Conservation (phyloP, 2,329 filamentous ascomycete genomes). For the Thyridium curvatum region DNA sequence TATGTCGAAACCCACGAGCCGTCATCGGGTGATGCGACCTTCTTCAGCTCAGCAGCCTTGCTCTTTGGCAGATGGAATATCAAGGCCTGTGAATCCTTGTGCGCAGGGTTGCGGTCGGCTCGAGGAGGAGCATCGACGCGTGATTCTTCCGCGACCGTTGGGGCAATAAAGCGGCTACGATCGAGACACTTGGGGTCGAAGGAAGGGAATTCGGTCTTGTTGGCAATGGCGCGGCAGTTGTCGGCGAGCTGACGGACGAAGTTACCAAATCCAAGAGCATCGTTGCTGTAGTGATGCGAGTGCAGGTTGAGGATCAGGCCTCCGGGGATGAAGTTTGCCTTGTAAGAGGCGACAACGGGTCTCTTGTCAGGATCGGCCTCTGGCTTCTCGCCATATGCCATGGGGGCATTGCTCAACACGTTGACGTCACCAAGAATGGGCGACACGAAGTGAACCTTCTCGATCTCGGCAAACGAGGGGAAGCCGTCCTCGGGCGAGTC, state of each 20-base stretch:
- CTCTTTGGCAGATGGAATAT: slow-evolving; percentile 24
- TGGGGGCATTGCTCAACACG: slow-evolving; percentile 16
- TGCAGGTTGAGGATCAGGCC: slow-evolving; percentile 32
- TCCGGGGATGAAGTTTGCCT: slow-evolving; percentile 30
- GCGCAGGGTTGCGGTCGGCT: too few species aligned
- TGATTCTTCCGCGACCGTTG: too few species aligned
- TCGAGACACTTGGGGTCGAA: slow-evolving; percentile 7
- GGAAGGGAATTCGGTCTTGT: slow-evolving; percentile 16
- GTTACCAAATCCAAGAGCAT: slow-evolving; percentile 29
- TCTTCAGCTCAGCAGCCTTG: slow-evolving; percentile 22
- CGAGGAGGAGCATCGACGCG: too few species aligned
- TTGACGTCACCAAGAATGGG: too few species aligned
- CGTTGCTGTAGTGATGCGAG: slow-evolving; percentile 31
- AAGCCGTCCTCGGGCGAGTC: too few species aligned
- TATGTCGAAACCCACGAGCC: slow-evolving; percentile 32
- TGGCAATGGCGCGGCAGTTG: slow-evolving; percentile 25
- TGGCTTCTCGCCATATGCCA: slow-evolving; percentile 14
- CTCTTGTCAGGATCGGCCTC: slow-evolving; percentile 24
- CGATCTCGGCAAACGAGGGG: too few species aligned
- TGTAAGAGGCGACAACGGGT: slow-evolving; percentile 25
- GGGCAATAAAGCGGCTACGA: too few species aligned
- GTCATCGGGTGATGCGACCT: slow-evolving; percentile 21
- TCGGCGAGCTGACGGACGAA: slow-evolving; percentile 30
- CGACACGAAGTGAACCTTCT: too few species aligned
- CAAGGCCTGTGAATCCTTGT: slow-evolving; percentile 8